Evolutionary conservation across 208 protist species (phyloP).

Genomic region (Strigomonas culicis): DNA sequence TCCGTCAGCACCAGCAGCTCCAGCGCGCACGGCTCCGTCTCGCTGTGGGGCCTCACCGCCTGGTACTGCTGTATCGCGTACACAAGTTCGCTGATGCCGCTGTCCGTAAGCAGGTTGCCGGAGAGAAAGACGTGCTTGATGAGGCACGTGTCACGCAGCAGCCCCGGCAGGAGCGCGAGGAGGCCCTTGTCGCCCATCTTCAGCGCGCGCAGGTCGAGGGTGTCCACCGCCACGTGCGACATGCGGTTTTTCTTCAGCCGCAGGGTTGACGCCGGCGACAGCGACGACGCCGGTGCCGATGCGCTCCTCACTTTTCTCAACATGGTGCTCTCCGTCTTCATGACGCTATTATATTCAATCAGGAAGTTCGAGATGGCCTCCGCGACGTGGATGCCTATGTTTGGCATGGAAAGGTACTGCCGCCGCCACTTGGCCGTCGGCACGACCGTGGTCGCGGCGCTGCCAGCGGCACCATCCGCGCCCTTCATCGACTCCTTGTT

Average conservation of each 20-base stretch:
- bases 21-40: slow-evolving; percentile 11
- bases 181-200: slow-evolving; percentile 56
- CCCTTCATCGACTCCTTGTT: neutral
- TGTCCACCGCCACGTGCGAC: slow-evolving; percentile 11
- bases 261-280: neutral
- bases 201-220: slow-evolving; percentile 56
- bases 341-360: neutral
- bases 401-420: slow-evolving; percentile 40
- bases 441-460: slow-evolving; percentile 21
- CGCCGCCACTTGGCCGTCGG: slow-evolving; percentile 47
- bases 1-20: slow-evolving; percentile 39
- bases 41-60: neutral
- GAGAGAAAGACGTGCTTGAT: slow-evolving; percentile 30
- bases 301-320: neutral
- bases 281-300: neutral
- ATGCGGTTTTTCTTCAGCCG: neutral
- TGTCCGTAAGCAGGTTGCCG: slow-evolving; percentile 57
- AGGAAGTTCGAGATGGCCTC: slow-evolving; percentile 24
- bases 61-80: slow-evolving; percentile 4
- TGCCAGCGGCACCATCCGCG: too few species aligned
- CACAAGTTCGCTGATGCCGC: slow-evolving; percentile 26
- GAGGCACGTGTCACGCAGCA: slow-evolving; percentile 35
- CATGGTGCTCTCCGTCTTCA: neutral
- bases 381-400: slow-evolving; percentile 28
- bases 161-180: slow-evolving; percentile 28